Conservation (phyloP, 768 basidiomycete species). For the Pleurotus sapidus region DNA sequence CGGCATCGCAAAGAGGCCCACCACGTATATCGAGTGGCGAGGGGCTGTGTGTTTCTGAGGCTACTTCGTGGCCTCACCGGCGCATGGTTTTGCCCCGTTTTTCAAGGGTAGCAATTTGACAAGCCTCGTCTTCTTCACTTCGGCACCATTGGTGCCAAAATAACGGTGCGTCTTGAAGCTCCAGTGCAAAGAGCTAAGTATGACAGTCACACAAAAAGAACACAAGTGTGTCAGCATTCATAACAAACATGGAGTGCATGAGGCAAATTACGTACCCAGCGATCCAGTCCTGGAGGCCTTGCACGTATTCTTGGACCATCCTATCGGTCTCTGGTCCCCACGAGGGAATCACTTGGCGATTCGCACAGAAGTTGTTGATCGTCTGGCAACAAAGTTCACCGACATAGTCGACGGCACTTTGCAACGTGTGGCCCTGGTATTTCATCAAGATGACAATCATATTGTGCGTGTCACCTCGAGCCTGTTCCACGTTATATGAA, state of each 20-base stretch:
- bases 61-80: no score
- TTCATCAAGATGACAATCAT: slow-evolving; percentile 72
- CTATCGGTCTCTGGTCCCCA: slow-evolving; percentile 61
- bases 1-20: neutral
- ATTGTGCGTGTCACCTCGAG: slow-evolving; percentile 66
- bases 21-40: no score
- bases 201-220: neutral
- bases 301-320: slow-evolving; percentile 55
- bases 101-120: slow-evolving; percentile 45
- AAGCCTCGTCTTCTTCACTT: slow-evolving; percentile 51
- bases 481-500: slow-evolving; percentile 75
- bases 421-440: slow-evolving; percentile 52
- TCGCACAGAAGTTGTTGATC: slow-evolving; percentile 48
- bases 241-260: neutral
- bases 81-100: no score
- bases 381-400: slow-evolving; percentile 58
- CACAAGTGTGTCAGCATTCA: neutral
- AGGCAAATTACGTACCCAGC: slow-evolving; percentile 43
- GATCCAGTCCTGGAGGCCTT: slow-evolving; percentile 70
- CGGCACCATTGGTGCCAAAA: slow-evolving; percentile 55
- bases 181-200: slow-evolving; percentile 58
- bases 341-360: slow-evolving; percentile 48
- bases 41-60: no score
- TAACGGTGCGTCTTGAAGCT: slow-evolving; percentile 69
- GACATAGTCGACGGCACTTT: slow-evolving; percentile 62